phyloP scores from a whole-genome alignment of 129 eudicot species.

The Mikania micrantha region DNA sequence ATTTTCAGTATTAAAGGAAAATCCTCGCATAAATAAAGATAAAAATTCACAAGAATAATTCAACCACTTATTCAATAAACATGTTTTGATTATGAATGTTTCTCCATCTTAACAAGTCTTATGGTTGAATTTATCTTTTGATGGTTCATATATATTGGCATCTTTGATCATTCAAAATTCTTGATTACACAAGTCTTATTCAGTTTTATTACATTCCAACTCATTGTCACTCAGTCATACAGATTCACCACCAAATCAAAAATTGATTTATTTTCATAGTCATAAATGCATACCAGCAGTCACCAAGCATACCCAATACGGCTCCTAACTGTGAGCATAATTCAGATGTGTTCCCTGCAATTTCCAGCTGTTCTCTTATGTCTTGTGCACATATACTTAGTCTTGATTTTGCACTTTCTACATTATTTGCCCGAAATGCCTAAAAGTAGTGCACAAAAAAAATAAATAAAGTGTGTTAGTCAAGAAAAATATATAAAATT shows the following conservation, averaged over 20 bases:
- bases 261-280: background rate
- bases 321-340: constrained; percentile 96
- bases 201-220: background rate
- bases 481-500: background rate
- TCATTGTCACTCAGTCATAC: background rate
- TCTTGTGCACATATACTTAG: constrained; percentile 74
- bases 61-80: background rate
- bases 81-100: background rate
- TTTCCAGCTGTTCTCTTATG: constrained; percentile 67
- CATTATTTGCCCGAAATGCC: constrained; percentile 94
- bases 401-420: constrained; percentile 97
- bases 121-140: background rate
- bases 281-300: constrained; percentile 63
- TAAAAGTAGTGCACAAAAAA: constrained; percentile 30
- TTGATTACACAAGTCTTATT: background rate
- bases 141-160: background rate
- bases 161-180: background rate
- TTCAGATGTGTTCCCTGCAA: constrained; percentile 68
- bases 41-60: background rate
- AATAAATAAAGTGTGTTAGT: background rate
- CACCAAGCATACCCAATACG: constrained; percentile 92
- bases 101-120: background rate
- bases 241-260: background rate
- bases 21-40: background rate
- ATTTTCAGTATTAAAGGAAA: background rate